Evolutionary conservation across 75 land plant genomes (phyloP).

Genomic region (Pinus albicaulis): DNA sequence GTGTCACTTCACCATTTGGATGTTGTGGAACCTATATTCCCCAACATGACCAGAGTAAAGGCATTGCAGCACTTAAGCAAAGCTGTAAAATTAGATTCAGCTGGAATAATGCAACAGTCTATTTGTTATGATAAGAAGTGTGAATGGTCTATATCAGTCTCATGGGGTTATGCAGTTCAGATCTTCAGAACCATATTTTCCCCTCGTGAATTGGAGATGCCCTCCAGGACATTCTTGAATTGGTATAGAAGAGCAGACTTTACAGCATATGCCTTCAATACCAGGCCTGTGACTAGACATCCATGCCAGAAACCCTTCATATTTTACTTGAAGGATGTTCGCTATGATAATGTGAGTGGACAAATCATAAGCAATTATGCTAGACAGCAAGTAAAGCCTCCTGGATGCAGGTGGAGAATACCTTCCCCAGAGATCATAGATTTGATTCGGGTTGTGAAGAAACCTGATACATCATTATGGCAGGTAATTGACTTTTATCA

Average conservation of each 20-base stretch:
- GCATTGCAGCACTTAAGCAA: conserved; percentile 40
- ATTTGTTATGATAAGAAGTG: conserved; percentile 59
- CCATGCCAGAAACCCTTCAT: conserved; percentile 56
- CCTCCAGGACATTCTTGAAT: conserved; percentile 54
- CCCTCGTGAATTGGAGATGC: conserved; percentile 67
- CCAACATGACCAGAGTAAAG: conserved; percentile 32
- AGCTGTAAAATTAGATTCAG: conserved; percentile 41
- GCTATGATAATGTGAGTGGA: conserved; percentile 17
- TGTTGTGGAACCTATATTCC: conserved; percentile 56
- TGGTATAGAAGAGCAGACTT: conserved; percentile 60
- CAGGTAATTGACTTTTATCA: conserved; percentile 10
- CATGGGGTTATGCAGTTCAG: conserved; percentile 72
- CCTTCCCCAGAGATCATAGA: conserved; percentile 34
- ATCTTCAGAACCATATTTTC: conserved; percentile 51
- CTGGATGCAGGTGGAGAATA: conserved; percentile 46
- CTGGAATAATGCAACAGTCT: conserved; percentile 62
- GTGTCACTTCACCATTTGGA: conserved; percentile 66
- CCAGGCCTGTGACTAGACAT: conserved; percentile 46
- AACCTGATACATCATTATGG: conserved; percentile 37
- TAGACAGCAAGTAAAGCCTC: conserved; percentile 8
- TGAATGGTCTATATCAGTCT: conserved; percentile 53
- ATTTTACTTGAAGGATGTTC: conserved; percentile 28
- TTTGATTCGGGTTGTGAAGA: conserved; percentile 28
- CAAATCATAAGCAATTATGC: conserved; percentile 26
- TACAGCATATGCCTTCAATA: conserved; percentile 64